A percentile compares a stretch with the other conserved stretches of the same genome.
Evolutionary conservation across 345 rosid species (phyloP).

Genomic region (Salix udensis): DNA sequence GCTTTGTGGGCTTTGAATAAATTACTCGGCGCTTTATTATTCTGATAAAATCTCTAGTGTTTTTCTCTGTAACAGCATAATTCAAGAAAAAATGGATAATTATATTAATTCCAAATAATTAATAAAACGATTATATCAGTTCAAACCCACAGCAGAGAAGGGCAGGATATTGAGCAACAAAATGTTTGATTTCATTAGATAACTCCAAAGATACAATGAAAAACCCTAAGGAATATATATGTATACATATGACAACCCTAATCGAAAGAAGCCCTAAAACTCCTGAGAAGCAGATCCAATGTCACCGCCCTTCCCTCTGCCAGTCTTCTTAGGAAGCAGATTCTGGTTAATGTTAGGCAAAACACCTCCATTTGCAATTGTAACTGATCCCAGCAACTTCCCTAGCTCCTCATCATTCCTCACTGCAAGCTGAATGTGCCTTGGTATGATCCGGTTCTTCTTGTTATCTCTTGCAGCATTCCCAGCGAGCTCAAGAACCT

Average conservation of each 20-base stretch:
- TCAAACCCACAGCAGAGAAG: too few species aligned
- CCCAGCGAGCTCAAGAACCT: constrained; percentile 72
- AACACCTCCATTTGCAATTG: constrained; percentile 71
- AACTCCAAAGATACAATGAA: too few species aligned
- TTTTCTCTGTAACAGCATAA: too few species aligned
- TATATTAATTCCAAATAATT: too few species aligned
- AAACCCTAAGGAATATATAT: too few species aligned
- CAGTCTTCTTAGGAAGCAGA: constrained; percentile 50
- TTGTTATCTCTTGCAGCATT: constrained; percentile 79
- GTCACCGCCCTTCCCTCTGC: constrained; percentile 56
- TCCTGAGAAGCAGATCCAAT: constrained; percentile 63
- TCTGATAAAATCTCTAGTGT: too few species aligned
- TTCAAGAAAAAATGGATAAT: too few species aligned
- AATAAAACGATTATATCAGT: too few species aligned
- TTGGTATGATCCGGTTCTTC: constrained; percentile 61
- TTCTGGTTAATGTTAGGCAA: constrained; percentile 64
- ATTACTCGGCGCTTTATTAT: too few species aligned
- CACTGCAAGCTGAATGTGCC: constrained; percentile 74
- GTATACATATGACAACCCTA: not conserved
- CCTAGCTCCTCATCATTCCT: constrained; percentile 68
- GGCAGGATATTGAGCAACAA: too few species aligned
- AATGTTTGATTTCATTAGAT: too few species aligned
- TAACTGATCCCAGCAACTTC: constrained; percentile 57
- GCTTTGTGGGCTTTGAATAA: too few species aligned
- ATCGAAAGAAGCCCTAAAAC: not conserved